Conservation (phyloP, 257 asterid genomes). For the Nicotiana tabacum region DNA sequence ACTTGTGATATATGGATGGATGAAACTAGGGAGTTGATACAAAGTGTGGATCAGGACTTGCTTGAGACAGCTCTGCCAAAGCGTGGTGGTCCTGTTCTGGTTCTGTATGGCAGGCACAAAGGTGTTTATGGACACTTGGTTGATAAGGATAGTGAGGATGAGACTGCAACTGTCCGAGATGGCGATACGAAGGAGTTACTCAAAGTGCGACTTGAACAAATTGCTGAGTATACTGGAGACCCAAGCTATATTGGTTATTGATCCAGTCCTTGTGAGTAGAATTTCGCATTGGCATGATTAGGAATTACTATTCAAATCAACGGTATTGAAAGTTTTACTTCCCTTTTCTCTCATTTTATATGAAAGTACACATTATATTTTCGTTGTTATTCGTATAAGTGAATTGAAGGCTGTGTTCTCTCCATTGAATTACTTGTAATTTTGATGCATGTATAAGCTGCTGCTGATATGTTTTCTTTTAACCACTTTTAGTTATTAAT, state of each 20-base stretch:
- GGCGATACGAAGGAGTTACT: slow-evolving; percentile 64
- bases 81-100: slow-evolving; percentile 78
- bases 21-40: slow-evolving; percentile 62
- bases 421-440: background rate
- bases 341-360: background rate
- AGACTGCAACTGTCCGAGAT: slow-evolving; percentile 61
- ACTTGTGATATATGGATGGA: slow-evolving; percentile 64
- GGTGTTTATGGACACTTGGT: slow-evolving; percentile 74
- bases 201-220: slow-evolving; percentile 74
- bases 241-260: slow-evolving; percentile 72
- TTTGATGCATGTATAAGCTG: background rate
- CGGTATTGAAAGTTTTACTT: background rate
- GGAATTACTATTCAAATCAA: background rate
- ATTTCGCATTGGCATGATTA: background rate
- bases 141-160: slow-evolving; percentile 71
- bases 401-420: background rate
- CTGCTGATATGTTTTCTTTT: background rate
- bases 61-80: slow-evolving; percentile 77
- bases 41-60: slow-evolving; percentile 65
- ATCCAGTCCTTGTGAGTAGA: slow-evolving; percentile 6
- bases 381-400: background rate
- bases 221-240: slow-evolving; percentile 89
- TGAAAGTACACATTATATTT: background rate
- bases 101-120: slow-evolving; percentile 61
- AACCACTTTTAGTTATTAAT: background rate